These are phyloP conservation scores for Raffaelea ambrosiae DNA, from an alignment of 2,329 filamentous ascomycete genomes.

Conservation along the genomic window DNA sequence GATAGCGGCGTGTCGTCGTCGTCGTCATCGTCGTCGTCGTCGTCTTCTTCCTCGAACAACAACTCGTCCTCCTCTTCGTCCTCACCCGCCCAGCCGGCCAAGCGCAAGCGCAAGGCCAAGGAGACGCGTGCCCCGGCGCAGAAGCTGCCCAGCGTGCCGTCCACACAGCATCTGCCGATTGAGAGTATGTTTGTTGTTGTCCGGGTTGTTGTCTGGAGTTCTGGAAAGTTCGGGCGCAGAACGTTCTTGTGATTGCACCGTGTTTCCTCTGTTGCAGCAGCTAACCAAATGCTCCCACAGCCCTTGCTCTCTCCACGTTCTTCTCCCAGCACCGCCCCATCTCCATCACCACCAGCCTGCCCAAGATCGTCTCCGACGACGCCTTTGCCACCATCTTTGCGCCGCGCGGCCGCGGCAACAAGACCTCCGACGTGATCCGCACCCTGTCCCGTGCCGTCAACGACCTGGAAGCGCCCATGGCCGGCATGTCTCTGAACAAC, in stretches of 20 bases:
- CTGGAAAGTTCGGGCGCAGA: neutral
- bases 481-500: conserved; percentile 38
- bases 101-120: conserved; percentile 52
- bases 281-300: conserved; percentile 40
- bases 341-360: conserved; percentile 76
- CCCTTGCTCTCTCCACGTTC: conserved; percentile 82
- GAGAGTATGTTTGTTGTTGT: conserved; percentile 50
- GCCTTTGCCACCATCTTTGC: conserved; percentile 82
- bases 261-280: too few relatives aligned
- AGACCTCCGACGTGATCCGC: conserved; percentile 55
- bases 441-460: conserved; percentile 55
- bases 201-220: neutral
- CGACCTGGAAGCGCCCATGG: conserved; percentile 50
- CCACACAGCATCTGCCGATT: conserved; percentile 62
- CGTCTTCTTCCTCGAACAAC: conserved; percentile 8
- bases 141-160: conserved; percentile 65
- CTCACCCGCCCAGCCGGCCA: conserved; percentile 24
- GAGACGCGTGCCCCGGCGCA: conserved; percentile 30
- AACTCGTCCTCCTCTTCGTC: conserved; percentile 6
- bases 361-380: conserved; percentile 60
- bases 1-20: neutral
- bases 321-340: conserved; percentile 95
- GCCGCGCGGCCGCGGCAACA: conserved; percentile 37
- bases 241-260: too few relatives aligned
- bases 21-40: neutral